Evolutionary conservation across 441 rosid genomes (phyloP).

Genomic region (Omphalea diandra): DNA sequence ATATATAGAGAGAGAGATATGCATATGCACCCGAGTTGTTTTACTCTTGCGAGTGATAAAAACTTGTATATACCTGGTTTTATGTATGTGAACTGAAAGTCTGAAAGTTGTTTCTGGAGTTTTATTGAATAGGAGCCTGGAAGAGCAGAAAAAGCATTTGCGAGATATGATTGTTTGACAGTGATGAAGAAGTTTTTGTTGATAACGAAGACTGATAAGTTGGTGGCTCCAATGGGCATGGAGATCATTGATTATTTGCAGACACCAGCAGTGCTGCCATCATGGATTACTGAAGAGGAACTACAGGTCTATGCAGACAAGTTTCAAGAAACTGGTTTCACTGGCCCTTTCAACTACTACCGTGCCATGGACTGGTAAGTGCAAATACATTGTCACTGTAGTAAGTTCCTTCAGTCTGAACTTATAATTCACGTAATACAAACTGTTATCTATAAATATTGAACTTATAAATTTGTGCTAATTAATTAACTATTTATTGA

Average conservation of each 20-base stretch:
- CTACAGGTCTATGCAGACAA: slow-evolving; percentile 61
- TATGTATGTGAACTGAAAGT: neutral
- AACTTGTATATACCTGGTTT: too few relatives aligned
- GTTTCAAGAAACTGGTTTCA: slow-evolving; percentile 70
- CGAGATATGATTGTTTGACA: slow-evolving; percentile 51
- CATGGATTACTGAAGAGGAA: slow-evolving; percentile 75
- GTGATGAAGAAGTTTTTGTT: slow-evolving; percentile 71
- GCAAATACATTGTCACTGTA: neutral
- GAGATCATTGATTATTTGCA: slow-evolving; percentile 64
- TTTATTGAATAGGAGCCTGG: slow-evolving; percentile 59
- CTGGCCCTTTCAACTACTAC: slow-evolving; percentile 63
- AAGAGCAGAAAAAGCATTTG: slow-evolving; percentile 72
- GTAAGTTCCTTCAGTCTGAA: neutral
- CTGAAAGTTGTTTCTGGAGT: neutral
- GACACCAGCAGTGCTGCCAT: slow-evolving; percentile 48
- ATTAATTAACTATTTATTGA: too few relatives aligned
- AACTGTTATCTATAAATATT: too few relatives aligned
- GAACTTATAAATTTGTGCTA: too few relatives aligned
- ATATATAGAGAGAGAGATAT: too few relatives aligned
- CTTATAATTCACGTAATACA: too few relatives aligned
- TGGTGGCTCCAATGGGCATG: slow-evolving; percentile 60
- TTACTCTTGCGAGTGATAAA: too few relatives aligned
- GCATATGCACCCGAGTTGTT: too few relatives aligned
- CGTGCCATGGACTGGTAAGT: slow-evolving; percentile 65
- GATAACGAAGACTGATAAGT: slow-evolving; percentile 40